A percentile compares a stretch with the other conserved stretches of the same genome.
phyloP scores from a whole-genome alignment of 768 basidiomycete genomes.

The Tricholoma sp. region DNA sequence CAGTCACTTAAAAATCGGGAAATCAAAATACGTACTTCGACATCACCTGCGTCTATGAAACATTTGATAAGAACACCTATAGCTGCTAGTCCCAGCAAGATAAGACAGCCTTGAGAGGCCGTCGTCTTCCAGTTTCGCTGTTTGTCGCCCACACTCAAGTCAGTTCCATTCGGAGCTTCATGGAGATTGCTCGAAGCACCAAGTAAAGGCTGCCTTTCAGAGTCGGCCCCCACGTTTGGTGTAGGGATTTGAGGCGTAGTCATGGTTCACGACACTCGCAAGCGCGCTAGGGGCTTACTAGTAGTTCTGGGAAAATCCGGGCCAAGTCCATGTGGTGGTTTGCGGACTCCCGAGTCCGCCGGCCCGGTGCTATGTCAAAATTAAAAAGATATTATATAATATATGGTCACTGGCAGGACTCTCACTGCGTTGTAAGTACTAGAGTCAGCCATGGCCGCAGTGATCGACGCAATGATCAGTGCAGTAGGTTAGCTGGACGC shows the following conservation, averaged over 20 bases:
- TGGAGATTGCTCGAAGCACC: not conserved
- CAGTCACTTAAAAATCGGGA: not conserved
- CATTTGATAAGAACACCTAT: slow-evolving; percentile 60
- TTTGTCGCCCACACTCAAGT: not conserved
- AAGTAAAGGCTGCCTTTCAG: slow-evolving; percentile 22
- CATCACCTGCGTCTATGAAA: slow-evolving; percentile 64
- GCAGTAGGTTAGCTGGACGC: too few species aligned
- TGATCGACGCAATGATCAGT: too few species aligned
- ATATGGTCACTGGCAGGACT: too few species aligned
- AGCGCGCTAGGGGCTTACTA: too few species aligned
- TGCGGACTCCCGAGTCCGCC: too few species aligned
- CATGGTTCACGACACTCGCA: not conserved
- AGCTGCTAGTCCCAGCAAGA: slow-evolving; percentile 30
- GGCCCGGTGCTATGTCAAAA: too few species aligned
- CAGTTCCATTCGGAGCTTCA: slow-evolving; percentile 6
- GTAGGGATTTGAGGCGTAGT: not conserved
- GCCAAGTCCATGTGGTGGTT: too few species aligned
- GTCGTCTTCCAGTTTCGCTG: slow-evolving; percentile 18
- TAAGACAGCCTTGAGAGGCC: slow-evolving; percentile 27
- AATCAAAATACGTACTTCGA: slow-evolving; percentile 42
- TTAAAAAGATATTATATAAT: too few species aligned
- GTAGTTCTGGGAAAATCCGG: too few species aligned
- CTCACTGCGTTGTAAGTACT: too few species aligned
- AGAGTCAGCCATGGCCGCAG: too few species aligned
- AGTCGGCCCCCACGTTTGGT: not conserved